These are phyloP conservation scores for Aphanomyces stellatus DNA, from an alignment of 352 stramenopile species.

Conservation along the genomic window DNA sequence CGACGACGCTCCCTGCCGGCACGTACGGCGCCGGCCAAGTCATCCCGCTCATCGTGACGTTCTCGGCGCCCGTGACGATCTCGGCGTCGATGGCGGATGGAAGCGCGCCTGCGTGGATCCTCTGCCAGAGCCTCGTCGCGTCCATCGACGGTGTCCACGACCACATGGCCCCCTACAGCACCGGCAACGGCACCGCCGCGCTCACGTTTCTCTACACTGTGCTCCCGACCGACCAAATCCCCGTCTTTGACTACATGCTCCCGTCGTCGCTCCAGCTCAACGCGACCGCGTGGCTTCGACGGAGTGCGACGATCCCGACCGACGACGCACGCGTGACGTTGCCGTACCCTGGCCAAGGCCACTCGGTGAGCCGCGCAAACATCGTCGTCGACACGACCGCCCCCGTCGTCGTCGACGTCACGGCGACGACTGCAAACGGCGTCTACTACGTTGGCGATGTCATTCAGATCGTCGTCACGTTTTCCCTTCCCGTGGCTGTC, in stretches of 20 bases:
- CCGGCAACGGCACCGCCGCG: conserved; percentile 35
- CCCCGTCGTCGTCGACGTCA: conserved; percentile 33
- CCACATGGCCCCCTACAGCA: conserved; percentile 39
- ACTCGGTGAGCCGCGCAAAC: conserved; percentile 41
- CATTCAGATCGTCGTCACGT: conserved; percentile 41
- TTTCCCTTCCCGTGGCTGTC: conserved; percentile 56
- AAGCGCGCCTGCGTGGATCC: conserved; percentile 24
- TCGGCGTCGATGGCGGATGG: conserved; percentile 5
- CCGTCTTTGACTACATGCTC: conserved; percentile 54
- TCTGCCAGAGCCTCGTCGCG: conserved; percentile 43
- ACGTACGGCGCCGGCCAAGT: conserved; percentile 56
- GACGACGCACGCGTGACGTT: conserved; percentile 38
- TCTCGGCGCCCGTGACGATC: conserved; percentile 39
- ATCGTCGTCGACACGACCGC: conserved; percentile 52
- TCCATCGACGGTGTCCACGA: conserved; percentile 33
- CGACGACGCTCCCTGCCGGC: conserved; percentile 31
- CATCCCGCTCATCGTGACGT: conserved; percentile 41
- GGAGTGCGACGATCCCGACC: conserved; percentile 39
- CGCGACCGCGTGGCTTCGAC: conserved; percentile 26
- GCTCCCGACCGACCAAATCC: conserved; percentile 42
- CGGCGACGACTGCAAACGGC: conserved; percentile 28
- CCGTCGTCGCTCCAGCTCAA: conserved; percentile 32
- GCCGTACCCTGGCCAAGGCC: conserved; percentile 26
- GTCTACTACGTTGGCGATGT: conserved; percentile 52
- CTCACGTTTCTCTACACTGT: conserved; percentile 53